Percentiles rank a stretch among this genome's conserved stretches.
Conservation (phyloP, 2,329 filamentous ascomycete species). For the Sphaerostilbella broomeana region DNA sequence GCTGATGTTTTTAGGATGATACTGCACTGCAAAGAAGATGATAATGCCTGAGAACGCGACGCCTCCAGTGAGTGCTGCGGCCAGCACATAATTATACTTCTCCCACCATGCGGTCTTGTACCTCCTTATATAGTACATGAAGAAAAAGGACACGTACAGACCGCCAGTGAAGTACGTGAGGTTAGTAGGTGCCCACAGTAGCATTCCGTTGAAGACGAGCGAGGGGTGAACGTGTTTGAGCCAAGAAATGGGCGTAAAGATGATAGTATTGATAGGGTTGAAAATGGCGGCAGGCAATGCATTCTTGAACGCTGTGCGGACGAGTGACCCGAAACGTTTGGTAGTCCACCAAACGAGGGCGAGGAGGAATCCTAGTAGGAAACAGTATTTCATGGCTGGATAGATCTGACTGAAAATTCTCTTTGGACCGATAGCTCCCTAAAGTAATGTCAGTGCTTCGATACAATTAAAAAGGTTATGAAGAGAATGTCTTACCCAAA, state of each 20-base stretch:
- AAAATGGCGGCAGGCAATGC: constrained; percentile 6
- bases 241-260: constrained; percentile 18
- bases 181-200: constrained; percentile 38
- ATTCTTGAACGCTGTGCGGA: constrained; percentile 5
- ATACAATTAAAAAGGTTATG: not conserved
- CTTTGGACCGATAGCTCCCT: constrained; percentile 23
- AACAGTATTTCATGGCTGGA: constrained; percentile 38
- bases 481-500: constrained; percentile 18
- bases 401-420: constrained; percentile 36
- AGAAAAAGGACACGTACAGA: constrained; percentile 33
- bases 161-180: constrained; percentile 37
- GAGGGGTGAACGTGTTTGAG: constrained; percentile 35
- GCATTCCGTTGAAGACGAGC: constrained; percentile 29
- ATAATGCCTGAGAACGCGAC: constrained; percentile 36
- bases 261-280: constrained; percentile 5
- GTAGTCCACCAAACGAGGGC: constrained; percentile 45
- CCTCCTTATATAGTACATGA: constrained; percentile 37
- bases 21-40: constrained; percentile 37
- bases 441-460: not conserved
- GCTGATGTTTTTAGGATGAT: constrained; percentile 28
- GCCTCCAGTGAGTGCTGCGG: constrained; percentile 33
- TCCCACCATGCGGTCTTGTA: constrained; percentile 22
- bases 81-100: constrained; percentile 39
- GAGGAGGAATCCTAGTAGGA: constrained; percentile 33
- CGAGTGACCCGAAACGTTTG: constrained; percentile 53